Base-by-base conservation (phyloP, 306 rosid genomes). In the Lathyrus aphaca region DNA sequence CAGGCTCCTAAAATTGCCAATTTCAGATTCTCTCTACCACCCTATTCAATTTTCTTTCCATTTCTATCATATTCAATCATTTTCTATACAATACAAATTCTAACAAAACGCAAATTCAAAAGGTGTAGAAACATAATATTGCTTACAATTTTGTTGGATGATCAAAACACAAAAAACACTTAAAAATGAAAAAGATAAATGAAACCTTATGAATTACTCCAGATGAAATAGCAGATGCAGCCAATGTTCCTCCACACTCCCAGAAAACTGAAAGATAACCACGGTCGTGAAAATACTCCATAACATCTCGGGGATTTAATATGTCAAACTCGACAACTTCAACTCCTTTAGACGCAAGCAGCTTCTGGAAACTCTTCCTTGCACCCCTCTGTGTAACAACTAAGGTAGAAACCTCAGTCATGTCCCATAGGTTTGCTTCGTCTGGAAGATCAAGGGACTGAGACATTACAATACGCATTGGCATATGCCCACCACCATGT, bases 341-440 rank as follows among this genome's bases (percentile, higher is more conserved):
- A 64, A 94, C 89, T 74, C 97, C 98, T 87, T 90, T 94, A 0
- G 96, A 88, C 53, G 98, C 97, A 85, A 94, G 98, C 21, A 79
- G 58, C 80, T 90, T 94, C 86, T 94, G 98, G 74, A 94, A 88
- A 66, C 90, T 82, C 81, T 83, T 88, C 77, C 86, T 76, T 6
- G 97, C 96, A 64, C 98, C 98, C 80, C 97, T 85, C 72, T 90
- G 98, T 2, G 97, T 90, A 18, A 84, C 94, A 78, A 90, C 97
- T 71, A 94, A 84, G 43, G 98, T 94, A 68, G 98, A 74, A 48
- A 73, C 90, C 43, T 89, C 96, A 11, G 89, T 80, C 71, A 79
- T 61, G 55, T 90, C 97, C 98, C 97, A 90, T 38, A 88, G 75
- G 57, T 81, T 81, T 68, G 97, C 96, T 81, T 86, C 91, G 82